phyloP scores from a whole-genome alignment of 1,284 basidiomycete genomes.

The Ceratobasidium sp. region DNA sequence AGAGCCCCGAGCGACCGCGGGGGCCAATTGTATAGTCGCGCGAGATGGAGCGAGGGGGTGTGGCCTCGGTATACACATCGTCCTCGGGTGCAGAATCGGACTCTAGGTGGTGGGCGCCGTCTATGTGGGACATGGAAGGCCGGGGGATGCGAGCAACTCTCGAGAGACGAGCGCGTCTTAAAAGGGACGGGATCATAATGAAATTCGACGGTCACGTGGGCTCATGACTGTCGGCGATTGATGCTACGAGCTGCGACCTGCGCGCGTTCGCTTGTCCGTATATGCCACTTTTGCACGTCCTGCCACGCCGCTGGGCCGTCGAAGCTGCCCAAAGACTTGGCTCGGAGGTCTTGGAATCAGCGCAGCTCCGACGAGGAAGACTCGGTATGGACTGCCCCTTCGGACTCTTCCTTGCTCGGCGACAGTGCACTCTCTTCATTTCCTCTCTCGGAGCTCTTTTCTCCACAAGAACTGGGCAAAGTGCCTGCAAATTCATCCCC shows the following conservation, averaged over 20 bases:
- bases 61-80: neutral
- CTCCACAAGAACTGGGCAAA: conserved; percentile 1
- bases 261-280: conserved; percentile 34
- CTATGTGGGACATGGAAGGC: conserved; percentile 2
- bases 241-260: conserved; percentile 34
- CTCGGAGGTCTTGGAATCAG: conserved; percentile 28
- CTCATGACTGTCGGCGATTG: conserved; percentile 26
- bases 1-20: conserved; percentile 39
- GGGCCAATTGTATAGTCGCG: neutral
- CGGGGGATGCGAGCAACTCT: conserved; percentile 14
- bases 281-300: conserved; percentile 43
- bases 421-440: conserved; percentile 42
- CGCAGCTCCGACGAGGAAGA: conserved; percentile 33
- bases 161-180: conserved; percentile 24
- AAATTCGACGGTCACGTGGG: conserved; percentile 19
- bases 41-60: conserved; percentile 5
- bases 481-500: neutral
- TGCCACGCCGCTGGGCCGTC: conserved; percentile 41
- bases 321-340: neutral
- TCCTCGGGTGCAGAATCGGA: conserved; percentile 40
- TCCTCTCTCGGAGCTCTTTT: conserved; percentile 38
- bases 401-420: conserved; percentile 25
- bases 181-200: conserved; percentile 34
- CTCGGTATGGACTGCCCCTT: conserved; percentile 23
- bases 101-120: conserved; percentile 7